Evolutionary conservation across 148 eudicot genomes (phyloP), one percentile per base, ranked within the genome.

Genomic region (Rhododendron kiyosumense): DNA sequence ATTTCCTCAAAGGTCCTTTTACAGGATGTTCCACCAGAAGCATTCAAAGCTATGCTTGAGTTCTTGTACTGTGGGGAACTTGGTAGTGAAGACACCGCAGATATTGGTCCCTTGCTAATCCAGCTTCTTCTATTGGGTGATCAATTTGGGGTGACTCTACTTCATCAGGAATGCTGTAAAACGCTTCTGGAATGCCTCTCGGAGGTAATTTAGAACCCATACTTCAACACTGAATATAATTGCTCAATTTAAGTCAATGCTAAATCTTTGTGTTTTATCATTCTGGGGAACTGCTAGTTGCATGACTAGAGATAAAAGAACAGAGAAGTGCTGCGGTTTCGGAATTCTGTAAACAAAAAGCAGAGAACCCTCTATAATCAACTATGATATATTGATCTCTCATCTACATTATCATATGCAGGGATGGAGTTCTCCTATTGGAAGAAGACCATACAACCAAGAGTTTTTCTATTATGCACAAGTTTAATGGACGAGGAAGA

Each of bases 91-190:
- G 90, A 86, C 45, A 85, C 85, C 80, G 75, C 81, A 84, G 90
- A 86, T 82, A 85, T 91, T 81, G 92, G 91, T 85, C 84, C 91
- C 86, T 86, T 92, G 92, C 89, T 92, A 52, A 97, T 96, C 86
- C 95, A 96, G 90, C 91, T 95, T 86, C 95, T 96, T 88, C 87
- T 96, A 30, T 84, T 96, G 88, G 97, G 96, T 41, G 99, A 96
- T 87, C 93, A 95, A 83, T 93, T 95, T 90, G 94, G 96, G 48
- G 91, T 96, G 83, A 78, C 92, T 67, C 92, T 87, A 83, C 97
- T 96, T 84, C 98, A 93, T 79, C 99, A 95, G 86, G 99, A 96
- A 79, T 96, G 98, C 92, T 95, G 97, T 92, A 95, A 95, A 92
- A 90, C 86, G 78, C 89, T 96, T 83, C 84, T 95, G 79, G 98